phyloP scores from a whole-genome alignment of 306 rosid species.

The Morella rubra region DNA sequence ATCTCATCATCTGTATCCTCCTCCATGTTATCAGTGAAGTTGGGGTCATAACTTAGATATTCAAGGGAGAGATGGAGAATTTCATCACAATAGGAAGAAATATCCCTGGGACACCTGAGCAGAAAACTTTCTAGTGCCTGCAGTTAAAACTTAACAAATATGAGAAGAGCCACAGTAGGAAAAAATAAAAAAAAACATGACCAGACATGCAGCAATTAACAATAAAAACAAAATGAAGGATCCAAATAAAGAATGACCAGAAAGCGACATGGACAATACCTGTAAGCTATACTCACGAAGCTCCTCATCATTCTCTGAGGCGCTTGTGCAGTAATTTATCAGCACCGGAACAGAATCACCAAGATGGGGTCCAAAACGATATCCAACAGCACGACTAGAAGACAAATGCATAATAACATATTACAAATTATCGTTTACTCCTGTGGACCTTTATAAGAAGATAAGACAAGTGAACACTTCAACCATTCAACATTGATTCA shows the following conservation, averaged over 20 bases:
- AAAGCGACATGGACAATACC: constrained; percentile 45
- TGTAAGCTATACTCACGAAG: constrained; percentile 97
- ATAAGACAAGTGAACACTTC: not conserved
- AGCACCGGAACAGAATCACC: constrained; percentile 89
- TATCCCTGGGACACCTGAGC: constrained; percentile 95
- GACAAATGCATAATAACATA: constrained; percentile 30
- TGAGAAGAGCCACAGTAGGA: constrained; percentile 6
- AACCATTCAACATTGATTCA: not conserved
- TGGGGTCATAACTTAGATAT: constrained; percentile 93
- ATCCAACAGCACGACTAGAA: constrained; percentile 94
- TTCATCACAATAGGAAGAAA: constrained; percentile 73
- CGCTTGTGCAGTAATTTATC: constrained; percentile 75
- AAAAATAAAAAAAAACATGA: not conserved
- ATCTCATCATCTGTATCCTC: constrained; percentile 94
- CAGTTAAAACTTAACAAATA: constrained; percentile 30
- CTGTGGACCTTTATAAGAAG: not conserved
- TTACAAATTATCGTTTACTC: constrained; percentile 11
- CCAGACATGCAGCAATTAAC: not conserved
- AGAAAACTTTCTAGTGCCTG: constrained; percentile 97
- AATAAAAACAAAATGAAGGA: not conserved
- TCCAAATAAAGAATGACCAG: constrained; percentile 2
- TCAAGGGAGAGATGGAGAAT: constrained; percentile 87
- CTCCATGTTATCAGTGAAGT: constrained; percentile 98
- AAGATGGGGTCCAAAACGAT: constrained; percentile 95
- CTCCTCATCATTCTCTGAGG: constrained; percentile 97